Conservation (phyloP, 768 basidiomycete genomes). For the Mycena metata region DNA sequence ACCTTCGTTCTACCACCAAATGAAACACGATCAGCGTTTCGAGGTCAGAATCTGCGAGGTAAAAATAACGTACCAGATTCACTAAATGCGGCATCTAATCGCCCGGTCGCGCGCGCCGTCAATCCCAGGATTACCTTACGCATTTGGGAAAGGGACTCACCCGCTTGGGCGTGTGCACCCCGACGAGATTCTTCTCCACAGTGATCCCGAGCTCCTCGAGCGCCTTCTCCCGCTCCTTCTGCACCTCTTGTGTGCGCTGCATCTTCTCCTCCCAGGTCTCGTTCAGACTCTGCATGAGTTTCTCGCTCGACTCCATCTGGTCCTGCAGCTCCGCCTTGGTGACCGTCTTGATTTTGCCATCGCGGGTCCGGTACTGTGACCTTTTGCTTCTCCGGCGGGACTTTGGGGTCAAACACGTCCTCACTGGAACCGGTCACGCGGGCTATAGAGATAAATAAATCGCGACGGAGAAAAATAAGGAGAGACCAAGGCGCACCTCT, state of each 20-base stretch:
- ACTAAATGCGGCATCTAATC: constrained; percentile 92
- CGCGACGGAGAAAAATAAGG: background rate
- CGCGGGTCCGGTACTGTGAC: constrained; percentile 94
- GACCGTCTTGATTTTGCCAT: constrained; percentile 94
- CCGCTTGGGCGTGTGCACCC: constrained; percentile 98
- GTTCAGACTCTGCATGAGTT: constrained; percentile 85
- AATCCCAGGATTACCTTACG: constrained; percentile 26
- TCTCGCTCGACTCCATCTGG: constrained; percentile 95
- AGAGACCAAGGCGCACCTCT: constrained; percentile 66
- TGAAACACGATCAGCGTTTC: constrained; percentile 31
- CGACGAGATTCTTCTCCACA: constrained; percentile 95
- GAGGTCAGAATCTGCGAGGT: constrained; percentile 7
- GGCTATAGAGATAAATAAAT: constrained; percentile 53
- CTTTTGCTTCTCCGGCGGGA: constrained; percentile 95
- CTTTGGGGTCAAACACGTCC: constrained; percentile 85
- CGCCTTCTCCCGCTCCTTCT: constrained; percentile 97
- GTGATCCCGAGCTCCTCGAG: constrained; percentile 98
- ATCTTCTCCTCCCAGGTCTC: constrained; percentile 96
- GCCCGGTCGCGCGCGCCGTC: constrained; percentile 29
- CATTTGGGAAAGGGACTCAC: constrained; percentile 60
- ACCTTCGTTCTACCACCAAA: constrained; percentile 75
- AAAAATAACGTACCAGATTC: constrained; percentile 77
- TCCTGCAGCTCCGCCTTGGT: constrained; percentile 98
- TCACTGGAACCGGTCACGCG: constrained; percentile 82
- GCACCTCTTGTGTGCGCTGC: constrained; percentile 91